phyloP scores from a whole-genome alignment of 163 green algal species.

The Chloroidium sp. region DNA sequence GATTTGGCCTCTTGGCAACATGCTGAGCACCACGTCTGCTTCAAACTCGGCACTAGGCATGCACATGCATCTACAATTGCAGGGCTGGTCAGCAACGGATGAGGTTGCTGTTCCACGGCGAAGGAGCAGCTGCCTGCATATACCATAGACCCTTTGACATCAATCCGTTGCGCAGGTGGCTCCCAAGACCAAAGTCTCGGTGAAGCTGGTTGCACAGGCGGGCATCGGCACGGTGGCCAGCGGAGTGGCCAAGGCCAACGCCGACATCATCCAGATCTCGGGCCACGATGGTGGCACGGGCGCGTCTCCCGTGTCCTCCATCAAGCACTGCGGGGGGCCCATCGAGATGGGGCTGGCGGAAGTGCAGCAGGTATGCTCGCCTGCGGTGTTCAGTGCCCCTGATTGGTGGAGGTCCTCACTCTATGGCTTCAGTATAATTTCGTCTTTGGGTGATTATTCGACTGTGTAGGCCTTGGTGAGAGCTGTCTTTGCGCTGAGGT shows the following conservation, averaged over 20 bases:
- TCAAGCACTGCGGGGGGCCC: conserved; percentile 96
- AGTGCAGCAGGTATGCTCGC: conserved; percentile 31
- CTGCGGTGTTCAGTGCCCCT: neutral
- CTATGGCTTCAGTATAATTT: no score
- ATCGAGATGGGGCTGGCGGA: conserved; percentile 95
- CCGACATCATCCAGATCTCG: conserved; percentile 97
- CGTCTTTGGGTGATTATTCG: no score
- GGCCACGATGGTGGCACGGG: conserved; percentile 97
- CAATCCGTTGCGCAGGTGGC: conserved; percentile 30
- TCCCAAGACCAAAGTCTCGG: conserved; percentile 75
- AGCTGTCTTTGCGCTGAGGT: no score
- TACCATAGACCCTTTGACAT: no score
- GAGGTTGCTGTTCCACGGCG: no score
- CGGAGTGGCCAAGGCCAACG: conserved; percentile 98
- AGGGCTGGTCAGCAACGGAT: no score
- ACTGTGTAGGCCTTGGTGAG: no score
- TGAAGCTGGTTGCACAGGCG: conserved; percentile 97
- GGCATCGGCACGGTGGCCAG: conserved; percentile 95
- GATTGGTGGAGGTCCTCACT: neutral
- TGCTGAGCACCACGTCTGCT: no score
- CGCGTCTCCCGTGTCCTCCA: conserved; percentile 90
- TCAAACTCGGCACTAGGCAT: no score
- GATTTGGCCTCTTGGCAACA: no score
- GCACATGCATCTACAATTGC: no score
- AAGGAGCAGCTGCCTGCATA: no score